Conservation (phyloP, 1,284 basidiomycete genomes). For the Ceratobasidium sp. region DNA sequence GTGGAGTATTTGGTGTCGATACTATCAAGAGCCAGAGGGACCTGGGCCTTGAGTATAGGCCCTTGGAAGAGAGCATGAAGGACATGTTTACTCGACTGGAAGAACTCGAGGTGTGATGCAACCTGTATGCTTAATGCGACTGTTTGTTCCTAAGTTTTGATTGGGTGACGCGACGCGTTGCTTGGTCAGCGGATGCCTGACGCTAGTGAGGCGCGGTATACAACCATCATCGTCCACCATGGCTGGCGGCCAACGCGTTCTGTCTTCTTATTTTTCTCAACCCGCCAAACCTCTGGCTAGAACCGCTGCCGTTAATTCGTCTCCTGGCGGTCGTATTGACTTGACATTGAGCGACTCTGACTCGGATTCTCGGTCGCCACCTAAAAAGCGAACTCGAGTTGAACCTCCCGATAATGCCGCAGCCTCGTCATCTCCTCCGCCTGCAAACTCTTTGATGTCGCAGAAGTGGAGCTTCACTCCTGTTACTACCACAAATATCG, state of each 20-base stretch:
- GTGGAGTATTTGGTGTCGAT: conserved; percentile 32
- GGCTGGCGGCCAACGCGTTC: conserved; percentile 12
- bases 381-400: conserved; percentile 14
- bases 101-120: conserved; percentile 27
- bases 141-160: too few species aligned
- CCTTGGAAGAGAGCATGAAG: conserved; percentile 32
- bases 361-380: conserved; percentile 11
- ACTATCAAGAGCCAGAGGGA: conserved; percentile 37
- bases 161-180: conserved; percentile 5
- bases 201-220: not conserved
- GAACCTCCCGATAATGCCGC: not conserved
- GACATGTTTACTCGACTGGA: conserved; percentile 37
- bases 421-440: conserved; percentile 13
- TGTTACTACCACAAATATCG: not conserved
- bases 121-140: not conserved
- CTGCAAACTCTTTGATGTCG: conserved; percentile 10
- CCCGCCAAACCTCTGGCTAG: not conserved
- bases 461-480: conserved; percentile 32
- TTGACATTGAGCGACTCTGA: conserved; percentile 33
- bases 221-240: conserved; percentile 2
- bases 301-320: not conserved
- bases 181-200: not conserved
- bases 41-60: conserved; percentile 31
- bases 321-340: conserved; percentile 13
- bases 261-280: conserved; percentile 33